These are phyloP conservation scores for Dalechampia spathulata DNA, from an alignment of 441 rosid genomes.

Conservation along the genomic window DNA sequence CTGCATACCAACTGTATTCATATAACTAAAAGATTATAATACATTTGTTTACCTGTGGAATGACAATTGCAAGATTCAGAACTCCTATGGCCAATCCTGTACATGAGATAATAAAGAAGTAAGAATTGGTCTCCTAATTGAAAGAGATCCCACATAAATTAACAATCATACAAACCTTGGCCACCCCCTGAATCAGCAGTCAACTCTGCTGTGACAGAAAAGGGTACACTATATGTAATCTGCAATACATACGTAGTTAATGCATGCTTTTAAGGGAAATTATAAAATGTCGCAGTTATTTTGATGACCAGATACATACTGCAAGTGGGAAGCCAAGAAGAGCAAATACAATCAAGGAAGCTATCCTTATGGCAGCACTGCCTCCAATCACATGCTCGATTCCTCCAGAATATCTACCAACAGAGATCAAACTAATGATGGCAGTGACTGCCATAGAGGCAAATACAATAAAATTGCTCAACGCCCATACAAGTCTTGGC, in stretches of 20 bases:
- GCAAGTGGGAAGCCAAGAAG: slow-evolving; percentile 97
- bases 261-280: background rate
- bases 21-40: background rate
- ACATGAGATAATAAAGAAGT: slow-evolving; percentile 6
- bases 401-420: slow-evolving; percentile 43
- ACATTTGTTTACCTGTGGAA: slow-evolving; percentile 59
- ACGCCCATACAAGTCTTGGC: slow-evolving; percentile 78
- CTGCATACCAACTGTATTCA: background rate
- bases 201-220: slow-evolving; percentile 86
- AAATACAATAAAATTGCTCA: slow-evolving; percentile 76
- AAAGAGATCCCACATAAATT: slow-evolving; percentile 7
- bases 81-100: slow-evolving; percentile 97
- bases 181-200: slow-evolving; percentile 97
- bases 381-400: slow-evolving; percentile 56
- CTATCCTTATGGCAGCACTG: slow-evolving; percentile 49
- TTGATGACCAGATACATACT: slow-evolving; percentile 37
- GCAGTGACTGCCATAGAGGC: slow-evolving; percentile 81
- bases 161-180: slow-evolving; percentile 52
- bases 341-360: slow-evolving; percentile 70
- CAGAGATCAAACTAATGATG: slow-evolving; percentile 63
- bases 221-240: slow-evolving; percentile 94
- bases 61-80: slow-evolving; percentile 82
- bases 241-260: slow-evolving; percentile 27
- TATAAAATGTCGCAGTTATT: background rate
- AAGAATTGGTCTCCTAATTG: slow-evolving; percentile 1